Evolutionary conservation across 108 stramenopile species (phyloP).

Genomic region (Thalassiosira profunda): DNA sequence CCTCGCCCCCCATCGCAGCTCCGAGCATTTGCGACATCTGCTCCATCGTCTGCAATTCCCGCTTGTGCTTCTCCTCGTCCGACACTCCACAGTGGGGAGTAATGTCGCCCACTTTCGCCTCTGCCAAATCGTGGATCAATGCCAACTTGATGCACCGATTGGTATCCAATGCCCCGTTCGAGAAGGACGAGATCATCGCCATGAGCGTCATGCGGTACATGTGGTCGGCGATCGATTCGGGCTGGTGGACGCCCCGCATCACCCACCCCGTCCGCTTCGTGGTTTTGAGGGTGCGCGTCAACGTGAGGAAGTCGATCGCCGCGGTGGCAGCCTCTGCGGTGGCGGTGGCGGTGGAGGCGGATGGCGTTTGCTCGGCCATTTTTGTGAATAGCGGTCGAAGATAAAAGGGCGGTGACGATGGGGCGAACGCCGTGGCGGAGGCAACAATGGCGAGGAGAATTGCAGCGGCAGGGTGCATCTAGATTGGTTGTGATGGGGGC

Average conservation of each 20-base stretch:
- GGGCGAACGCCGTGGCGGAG: background rate
- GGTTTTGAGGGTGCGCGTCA: slow-evolving; percentile 72
- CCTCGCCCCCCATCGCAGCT: slow-evolving; percentile 44
- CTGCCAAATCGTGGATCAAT: slow-evolving; percentile 86
- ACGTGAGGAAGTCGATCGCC: slow-evolving; percentile 69
- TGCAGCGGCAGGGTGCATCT: no score
- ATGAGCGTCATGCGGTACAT: slow-evolving; percentile 77
- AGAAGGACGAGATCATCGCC: slow-evolving; percentile 65
- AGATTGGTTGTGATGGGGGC: no score
- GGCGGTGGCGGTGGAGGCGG: background rate
- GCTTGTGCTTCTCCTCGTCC: slow-evolving; percentile 60
- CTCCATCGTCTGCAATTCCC: slow-evolving; percentile 75
- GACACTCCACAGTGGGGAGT: slow-evolving; percentile 76
- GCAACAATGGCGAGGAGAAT: background rate
- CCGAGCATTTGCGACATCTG: slow-evolving; percentile 44
- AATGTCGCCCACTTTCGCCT: slow-evolving; percentile 85
- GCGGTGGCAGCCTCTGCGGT: background rate
- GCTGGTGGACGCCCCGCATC: slow-evolving; percentile 51
- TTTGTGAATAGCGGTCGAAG: background rate
- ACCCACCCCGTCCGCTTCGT: slow-evolving; percentile 80
- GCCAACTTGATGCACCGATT: slow-evolving; percentile 70
- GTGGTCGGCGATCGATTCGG: slow-evolving; percentile 85
- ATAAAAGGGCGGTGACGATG: background rate
- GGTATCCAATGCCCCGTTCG: slow-evolving; percentile 34
- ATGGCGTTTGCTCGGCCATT: background rate